A percentile compares a stretch with the other conserved stretches of the same genome.
phyloP scores from a whole-genome alignment of 805 yeast species.

The Candida ponderosae region DNA sequence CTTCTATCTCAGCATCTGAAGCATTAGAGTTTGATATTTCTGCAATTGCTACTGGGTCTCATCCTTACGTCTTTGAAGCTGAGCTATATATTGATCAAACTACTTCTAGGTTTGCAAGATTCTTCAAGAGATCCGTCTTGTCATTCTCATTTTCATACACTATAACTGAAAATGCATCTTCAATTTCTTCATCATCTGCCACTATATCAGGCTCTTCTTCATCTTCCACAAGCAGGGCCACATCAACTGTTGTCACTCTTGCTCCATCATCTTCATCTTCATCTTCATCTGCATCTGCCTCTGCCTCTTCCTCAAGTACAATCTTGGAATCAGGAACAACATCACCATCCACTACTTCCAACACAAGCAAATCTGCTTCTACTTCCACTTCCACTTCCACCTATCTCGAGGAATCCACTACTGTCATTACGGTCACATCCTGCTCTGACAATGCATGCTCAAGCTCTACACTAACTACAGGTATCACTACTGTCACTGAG shows the following conservation, averaged over 20 bases:
- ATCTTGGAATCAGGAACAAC: neutral
- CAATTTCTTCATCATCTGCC: neutral
- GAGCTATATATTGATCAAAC: neutral
- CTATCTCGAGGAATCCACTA: slow-evolving; percentile 24
- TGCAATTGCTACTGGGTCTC: slow-evolving; percentile 1
- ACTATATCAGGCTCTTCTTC: neutral
- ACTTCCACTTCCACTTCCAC: neutral
- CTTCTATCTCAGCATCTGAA: neutral
- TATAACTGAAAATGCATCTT: neutral
- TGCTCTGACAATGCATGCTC: slow-evolving; percentile 26
- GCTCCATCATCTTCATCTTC: neutral
- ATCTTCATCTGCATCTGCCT: neutral
- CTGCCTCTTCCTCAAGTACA: slow-evolving; percentile 1
- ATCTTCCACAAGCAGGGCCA: neutral
- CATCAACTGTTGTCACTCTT: too few relatives aligned
- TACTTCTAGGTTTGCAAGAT: slow-evolving; percentile 2
- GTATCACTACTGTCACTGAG: slow-evolving; percentile 19
- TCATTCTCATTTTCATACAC: neutral
- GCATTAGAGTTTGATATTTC: slow-evolving; percentile 1
- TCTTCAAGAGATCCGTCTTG: slow-evolving; percentile 3
- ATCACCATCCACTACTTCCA: neutral
- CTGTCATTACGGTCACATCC: slow-evolving; percentile 28
- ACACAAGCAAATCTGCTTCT: neutral
- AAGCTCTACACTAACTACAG: slow-evolving; percentile 22
- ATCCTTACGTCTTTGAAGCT: slow-evolving; percentile 4